These are phyloP conservation scores for Colletotrichum australisinense DNA, from an alignment of 2,329 filamentous ascomycete species.

Conservation along the genomic window DNA sequence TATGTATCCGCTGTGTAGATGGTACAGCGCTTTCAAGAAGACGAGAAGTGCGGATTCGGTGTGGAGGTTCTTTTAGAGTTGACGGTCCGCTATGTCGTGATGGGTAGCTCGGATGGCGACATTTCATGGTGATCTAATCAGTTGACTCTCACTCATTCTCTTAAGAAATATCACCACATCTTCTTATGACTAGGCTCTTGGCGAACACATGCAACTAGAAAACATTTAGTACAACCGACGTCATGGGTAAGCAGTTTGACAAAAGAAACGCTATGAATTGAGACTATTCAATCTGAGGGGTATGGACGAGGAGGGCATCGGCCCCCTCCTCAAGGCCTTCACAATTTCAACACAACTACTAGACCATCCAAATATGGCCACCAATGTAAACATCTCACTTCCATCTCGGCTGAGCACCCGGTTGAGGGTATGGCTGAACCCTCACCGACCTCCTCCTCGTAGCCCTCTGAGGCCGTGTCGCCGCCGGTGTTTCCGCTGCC, in stretches of 20 bases:
- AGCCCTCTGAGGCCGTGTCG: conserved; percentile 17
- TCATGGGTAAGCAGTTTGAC: background rate
- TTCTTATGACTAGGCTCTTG: background rate
- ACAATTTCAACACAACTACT: too few relatives aligned
- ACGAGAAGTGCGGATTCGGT: conserved; percentile 54
- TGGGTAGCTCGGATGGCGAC: conserved; percentile 3
- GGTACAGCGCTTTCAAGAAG: conserved; percentile 57
- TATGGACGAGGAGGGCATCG: background rate
- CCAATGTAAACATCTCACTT: background rate
- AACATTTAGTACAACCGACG: background rate
- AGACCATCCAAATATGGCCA: background rate
- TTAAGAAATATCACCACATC: background rate
- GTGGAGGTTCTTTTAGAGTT: conserved; percentile 57
- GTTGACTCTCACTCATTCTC: background rate
- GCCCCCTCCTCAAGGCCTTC: background rate
- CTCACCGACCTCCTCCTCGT: conserved; percentile 19
- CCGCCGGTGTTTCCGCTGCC: background rate
- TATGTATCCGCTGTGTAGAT: conserved; percentile 54
- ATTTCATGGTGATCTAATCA: background rate
- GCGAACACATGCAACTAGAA: background rate
- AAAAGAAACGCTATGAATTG: conserved; percentile 10
- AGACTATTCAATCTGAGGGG: conserved; percentile 1
- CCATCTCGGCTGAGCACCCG: conserved; percentile 21
- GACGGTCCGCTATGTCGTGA: conserved; percentile 4
- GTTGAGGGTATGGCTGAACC: conserved; percentile 23